Evolutionary conservation across 2,329 filamentous ascomycete genomes (phyloP).

Genomic region (Hypoxylon sp.): DNA sequence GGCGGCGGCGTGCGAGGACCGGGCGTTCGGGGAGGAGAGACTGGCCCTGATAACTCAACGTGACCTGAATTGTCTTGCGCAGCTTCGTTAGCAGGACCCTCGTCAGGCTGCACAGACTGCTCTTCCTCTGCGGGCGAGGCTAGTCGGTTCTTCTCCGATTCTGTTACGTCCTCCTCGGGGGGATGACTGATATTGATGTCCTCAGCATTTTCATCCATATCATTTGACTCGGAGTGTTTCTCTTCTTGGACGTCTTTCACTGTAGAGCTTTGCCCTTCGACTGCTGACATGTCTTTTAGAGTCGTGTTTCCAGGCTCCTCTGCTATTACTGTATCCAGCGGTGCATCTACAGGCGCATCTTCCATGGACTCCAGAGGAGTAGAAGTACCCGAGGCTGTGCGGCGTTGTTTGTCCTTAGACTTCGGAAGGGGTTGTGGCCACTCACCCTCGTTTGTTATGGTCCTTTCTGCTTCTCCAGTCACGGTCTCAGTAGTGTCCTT

Average conservation of each 20-base stretch:
- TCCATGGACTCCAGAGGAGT: constrained; percentile 33
- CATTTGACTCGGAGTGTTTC: constrained; percentile 40
- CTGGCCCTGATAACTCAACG: constrained; percentile 10
- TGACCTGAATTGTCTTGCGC: constrained; percentile 17
- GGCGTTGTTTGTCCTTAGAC: constrained; percentile 45
- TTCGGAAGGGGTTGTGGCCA: constrained; percentile 39
- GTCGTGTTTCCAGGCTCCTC: constrained; percentile 24
- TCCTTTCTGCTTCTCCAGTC: constrained; percentile 16
- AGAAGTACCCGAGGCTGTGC: constrained; percentile 36
- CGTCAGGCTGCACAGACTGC: constrained; percentile 7
- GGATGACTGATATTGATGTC: constrained; percentile 28
- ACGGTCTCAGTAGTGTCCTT: background rate
- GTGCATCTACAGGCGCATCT: constrained; percentile 18
- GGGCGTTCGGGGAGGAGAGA: constrained; percentile 31
- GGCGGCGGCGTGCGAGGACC: constrained; percentile 20
- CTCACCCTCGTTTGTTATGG: constrained; percentile 33
- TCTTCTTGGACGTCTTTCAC: constrained; percentile 39
- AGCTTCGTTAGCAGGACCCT: constrained; percentile 17
- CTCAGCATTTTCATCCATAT: constrained; percentile 28
- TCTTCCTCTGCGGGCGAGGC: constrained; percentile 20
- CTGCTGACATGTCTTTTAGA: constrained; percentile 31
- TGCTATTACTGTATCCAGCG: constrained; percentile 24
- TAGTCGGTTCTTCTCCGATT: constrained; percentile 12
- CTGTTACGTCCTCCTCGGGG: constrained; percentile 17
- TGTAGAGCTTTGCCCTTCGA: constrained; percentile 37